These are phyloP conservation scores for Dicorynia guianensis DNA, from an alignment of 306 rosid species.

Conservation along the genomic window DNA sequence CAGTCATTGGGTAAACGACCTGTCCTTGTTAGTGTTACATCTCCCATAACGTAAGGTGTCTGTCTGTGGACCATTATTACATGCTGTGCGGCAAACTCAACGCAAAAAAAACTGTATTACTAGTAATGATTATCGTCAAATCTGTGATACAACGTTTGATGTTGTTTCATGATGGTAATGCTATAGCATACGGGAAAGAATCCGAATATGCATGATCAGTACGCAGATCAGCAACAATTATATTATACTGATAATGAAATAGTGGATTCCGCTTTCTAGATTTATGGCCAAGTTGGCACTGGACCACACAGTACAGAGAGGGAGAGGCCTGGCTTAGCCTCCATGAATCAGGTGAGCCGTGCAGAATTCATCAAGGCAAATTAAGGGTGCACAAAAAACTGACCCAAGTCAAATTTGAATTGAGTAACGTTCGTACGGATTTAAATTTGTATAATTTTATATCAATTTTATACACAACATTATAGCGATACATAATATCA, in stretches of 20 bases:
- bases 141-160: constrained; percentile 26
- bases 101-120: not conserved
- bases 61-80: not conserved
- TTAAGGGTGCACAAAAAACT: no score
- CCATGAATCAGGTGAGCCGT: constrained; percentile 11
- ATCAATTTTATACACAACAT: no score
- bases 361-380: constrained; percentile 2
- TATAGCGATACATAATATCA: no score
- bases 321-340: not conserved
- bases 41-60: not conserved
- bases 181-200: not conserved
- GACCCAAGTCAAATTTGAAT: no score
- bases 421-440: no score
- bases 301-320: constrained; percentile 50
- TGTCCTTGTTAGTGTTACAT: constrained; percentile 21
- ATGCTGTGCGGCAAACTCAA: not conserved
- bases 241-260: not conserved
- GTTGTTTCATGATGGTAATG: constrained; percentile 32
- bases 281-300: constrained; percentile 3
- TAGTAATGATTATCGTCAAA: constrained; percentile 19
- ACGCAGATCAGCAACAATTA: not conserved
- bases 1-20: not conserved
- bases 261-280: constrained; percentile 44
- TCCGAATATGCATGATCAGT: constrained; percentile 34
- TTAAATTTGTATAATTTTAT: no score